Evolutionary conservation across 495 filamentous ascomycete genomes (phyloP).

Genomic region (Talaromyces ruber): DNA sequence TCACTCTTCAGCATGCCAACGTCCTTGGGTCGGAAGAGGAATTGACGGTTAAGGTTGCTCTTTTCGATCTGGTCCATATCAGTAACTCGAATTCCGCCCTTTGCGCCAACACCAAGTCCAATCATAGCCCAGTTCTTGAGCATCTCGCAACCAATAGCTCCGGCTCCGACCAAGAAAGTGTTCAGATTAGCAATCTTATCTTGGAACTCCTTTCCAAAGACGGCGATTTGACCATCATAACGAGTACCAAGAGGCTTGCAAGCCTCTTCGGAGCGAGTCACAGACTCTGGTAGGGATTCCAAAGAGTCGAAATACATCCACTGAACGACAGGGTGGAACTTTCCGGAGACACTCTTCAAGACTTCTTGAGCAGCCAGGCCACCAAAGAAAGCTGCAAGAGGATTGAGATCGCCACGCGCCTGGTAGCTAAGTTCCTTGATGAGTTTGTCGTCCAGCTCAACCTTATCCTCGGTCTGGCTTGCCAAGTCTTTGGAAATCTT

Average conservation of each 20-base stretch:
- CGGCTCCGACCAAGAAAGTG: constrained; percentile 92
- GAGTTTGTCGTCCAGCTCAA: constrained; percentile 87
- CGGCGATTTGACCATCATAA: constrained; percentile 96
- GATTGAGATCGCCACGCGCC: constrained; percentile 82
- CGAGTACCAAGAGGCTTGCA: constrained; percentile 77
- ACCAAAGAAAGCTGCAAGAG: constrained; percentile 93
- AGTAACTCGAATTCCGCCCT: constrained; percentile 83
- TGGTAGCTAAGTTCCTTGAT: constrained; percentile 92
- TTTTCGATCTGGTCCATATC: constrained; percentile 99
- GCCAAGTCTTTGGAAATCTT: constrained; percentile 64
- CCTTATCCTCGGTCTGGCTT: constrained; percentile 52
- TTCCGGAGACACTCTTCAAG: constrained; percentile 93
- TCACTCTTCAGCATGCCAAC: constrained; percentile 97
- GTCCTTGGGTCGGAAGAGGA: constrained; percentile 89
- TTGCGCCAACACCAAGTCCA: constrained; percentile 78
- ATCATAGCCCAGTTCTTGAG: constrained; percentile 99
- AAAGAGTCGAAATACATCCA: constrained; percentile 97
- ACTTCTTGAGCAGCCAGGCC: constrained; percentile 94
- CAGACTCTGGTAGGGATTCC: constrained; percentile 76
- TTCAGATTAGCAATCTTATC: constrained; percentile 83
- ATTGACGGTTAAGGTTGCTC: constrained; percentile 97
- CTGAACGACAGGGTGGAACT: constrained; percentile 88
- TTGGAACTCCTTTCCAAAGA: constrained; percentile 90
- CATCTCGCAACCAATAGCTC: constrained; percentile 98
- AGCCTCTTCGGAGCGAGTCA: constrained; percentile 68